phyloP scores from a whole-genome alignment of 768 basidiomycete species.

The Dendrothele bispora region DNA sequence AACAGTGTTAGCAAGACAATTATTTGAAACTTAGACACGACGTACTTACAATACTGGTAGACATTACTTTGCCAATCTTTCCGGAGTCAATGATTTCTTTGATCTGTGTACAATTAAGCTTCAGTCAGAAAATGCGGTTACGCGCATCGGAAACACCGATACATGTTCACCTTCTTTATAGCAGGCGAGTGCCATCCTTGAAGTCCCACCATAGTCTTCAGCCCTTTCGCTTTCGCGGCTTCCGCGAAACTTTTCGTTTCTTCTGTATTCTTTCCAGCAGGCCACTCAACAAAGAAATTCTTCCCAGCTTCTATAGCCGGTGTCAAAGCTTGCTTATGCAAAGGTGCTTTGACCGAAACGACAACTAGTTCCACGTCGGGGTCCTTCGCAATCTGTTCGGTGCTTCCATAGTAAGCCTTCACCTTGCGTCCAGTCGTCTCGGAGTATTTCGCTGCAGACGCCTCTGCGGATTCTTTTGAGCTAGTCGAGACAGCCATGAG shows the following conservation, averaged over 20 bases:
- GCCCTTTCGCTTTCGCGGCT: constrained; percentile 26
- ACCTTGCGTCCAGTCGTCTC: constrained; percentile 16
- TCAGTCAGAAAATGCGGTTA: too few relatives aligned
- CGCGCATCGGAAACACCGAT: background rate
- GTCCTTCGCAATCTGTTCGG: constrained; percentile 29
- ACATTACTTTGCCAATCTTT: constrained; percentile 28
- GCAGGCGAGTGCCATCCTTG: constrained; percentile 29
- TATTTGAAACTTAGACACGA: background rate
- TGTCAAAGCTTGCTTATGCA: constrained; percentile 27
- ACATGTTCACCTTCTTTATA: constrained; percentile 27
- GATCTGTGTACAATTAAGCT: constrained; percentile 18
- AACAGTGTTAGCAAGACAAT: background rate
- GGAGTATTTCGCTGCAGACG: constrained; percentile 29
- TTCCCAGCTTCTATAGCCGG: constrained; percentile 37
- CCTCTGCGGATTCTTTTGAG: constrained; percentile 26
- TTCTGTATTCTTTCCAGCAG: constrained; percentile 27
- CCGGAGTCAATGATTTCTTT: constrained; percentile 30
- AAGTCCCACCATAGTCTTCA: constrained; percentile 33
- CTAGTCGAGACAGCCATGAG: constrained; percentile 36
- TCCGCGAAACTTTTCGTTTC: constrained; percentile 36
- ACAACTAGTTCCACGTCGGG: constrained; percentile 37
- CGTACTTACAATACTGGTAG: constrained; percentile 25
- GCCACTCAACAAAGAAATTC: constrained; percentile 41
- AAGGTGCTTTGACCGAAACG: constrained; percentile 31
- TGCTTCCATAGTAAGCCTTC: constrained; percentile 32